Evolutionary conservation across 1,139 yeast species (phyloP), one percentile per base, ranked within the genome.

Genomic region (Pichia sp.): DNA sequence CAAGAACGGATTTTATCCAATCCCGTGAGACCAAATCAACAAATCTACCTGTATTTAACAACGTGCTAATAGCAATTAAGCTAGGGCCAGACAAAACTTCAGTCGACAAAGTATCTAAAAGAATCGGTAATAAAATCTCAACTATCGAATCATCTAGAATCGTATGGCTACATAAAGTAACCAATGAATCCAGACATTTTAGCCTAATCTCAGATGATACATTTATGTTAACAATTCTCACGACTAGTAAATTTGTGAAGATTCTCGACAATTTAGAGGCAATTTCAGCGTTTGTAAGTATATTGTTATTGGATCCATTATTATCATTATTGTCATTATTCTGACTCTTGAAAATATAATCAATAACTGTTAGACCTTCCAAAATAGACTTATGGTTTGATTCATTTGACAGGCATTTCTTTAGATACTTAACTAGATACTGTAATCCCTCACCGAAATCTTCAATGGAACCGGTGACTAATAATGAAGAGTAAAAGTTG

Each of bases 201-300:
- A 74, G 76, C 44, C 82, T 67, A 18, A 79, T 70, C 44, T 78
- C 83, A 50, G 75, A 65, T 8, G 82, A 77, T 49, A 71, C 70
- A 15, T 68, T 65, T 41, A 73, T 70, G 40, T 70, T 68, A 2
- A 65, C 56, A 7, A 72, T 67, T 46, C 72, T 74, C n/a, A 63
- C 64, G 3, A 67, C 43, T 20, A 63, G 45, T 4, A 52, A 35
- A 18, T 61, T 49, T 39, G 47, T 51, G 20, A 56, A 44, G 18
- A 45, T n/a, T 0, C 39, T 39, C 7, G 52, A 32, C 32, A 55
- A 46, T 13, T 29, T 23, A 16, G 40, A 22, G 24, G 53, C 24
- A 5, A 40, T 41, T 1, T 51, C 22, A 26, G 52, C 20, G 3
- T 39, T 43, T 1, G 51, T 43, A 9, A 25, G n/a, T n/a, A 38